A percentile compares a stretch with the other conserved stretches of the same genome.
These are phyloP conservation scores for Ramaria sp. DNA, from an alignment of 768 basidiomycete genomes.

Conservation along the genomic window DNA sequence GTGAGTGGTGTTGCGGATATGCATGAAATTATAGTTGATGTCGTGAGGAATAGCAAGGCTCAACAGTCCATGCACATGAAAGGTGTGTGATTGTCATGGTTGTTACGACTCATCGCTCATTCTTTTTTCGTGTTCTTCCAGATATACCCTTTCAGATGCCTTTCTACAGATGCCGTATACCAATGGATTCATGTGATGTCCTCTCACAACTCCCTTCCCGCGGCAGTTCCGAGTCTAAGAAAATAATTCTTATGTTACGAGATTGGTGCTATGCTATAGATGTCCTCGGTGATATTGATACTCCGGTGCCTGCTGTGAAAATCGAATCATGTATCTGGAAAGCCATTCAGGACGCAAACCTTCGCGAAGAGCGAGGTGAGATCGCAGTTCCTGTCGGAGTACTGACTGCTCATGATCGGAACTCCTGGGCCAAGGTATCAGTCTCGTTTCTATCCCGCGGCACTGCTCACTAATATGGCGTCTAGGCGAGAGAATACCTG, in stretches of 20 bases:
- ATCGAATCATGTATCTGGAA: slow-evolving; percentile 37
- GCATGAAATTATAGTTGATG: background rate
- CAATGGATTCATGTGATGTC: slow-evolving; percentile 52
- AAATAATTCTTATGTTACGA: slow-evolving; percentile 58
- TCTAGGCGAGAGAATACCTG: slow-evolving; percentile 62
- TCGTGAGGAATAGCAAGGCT: background rate
- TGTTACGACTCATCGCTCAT: background rate
- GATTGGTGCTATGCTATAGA: slow-evolving; percentile 75
- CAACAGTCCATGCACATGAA: background rate
- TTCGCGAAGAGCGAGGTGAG: slow-evolving; percentile 41
- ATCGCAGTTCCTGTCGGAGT: slow-evolving; percentile 51
- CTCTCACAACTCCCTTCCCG: slow-evolving; percentile 38
- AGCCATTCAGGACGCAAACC: slow-evolving; percentile 46
- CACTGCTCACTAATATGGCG: background rate
- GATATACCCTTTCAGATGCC: slow-evolving; percentile 6
- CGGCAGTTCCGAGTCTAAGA: slow-evolving; percentile 37
- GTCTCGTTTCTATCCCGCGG: background rate
- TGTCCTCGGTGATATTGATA: slow-evolving; percentile 37
- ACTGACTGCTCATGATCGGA: slow-evolving; percentile 71
- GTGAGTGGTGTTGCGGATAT: slow-evolving; percentile 29
- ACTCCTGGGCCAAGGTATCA: slow-evolving; percentile 65
- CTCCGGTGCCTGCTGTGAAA: slow-evolving; percentile 23
- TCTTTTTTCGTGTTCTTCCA: slow-evolving; percentile 8
- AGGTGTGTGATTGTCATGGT: background rate
- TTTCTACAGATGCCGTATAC: slow-evolving; percentile 74